Percentiles rank a stretch among this genome's conserved stretches.
Conservation (phyloP, 495 filamentous ascomycete species). For the Hyaloscypha hepaticicola region DNA sequence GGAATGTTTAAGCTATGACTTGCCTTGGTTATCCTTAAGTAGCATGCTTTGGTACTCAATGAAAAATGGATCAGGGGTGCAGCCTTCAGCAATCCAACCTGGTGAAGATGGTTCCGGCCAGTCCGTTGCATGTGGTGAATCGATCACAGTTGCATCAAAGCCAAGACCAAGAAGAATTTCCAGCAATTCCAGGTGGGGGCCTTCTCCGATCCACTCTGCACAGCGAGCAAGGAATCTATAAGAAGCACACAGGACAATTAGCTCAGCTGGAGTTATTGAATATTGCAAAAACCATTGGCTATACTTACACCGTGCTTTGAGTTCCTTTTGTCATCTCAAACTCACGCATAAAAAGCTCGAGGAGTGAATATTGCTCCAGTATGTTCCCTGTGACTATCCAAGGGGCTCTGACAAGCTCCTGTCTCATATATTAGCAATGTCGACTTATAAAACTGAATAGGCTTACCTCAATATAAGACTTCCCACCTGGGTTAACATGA, state of each 20-base stretch:
- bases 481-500: conserved; percentile 19
- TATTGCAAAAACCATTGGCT: conserved; percentile 4
- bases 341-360: conserved; percentile 17
- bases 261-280: neutral
- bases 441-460: neutral
- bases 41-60: conserved; percentile 11
- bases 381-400: neutral
- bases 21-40: conserved; percentile 15
- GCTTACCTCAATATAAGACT: conserved; percentile 23
- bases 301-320: conserved; percentile 5
- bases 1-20: neutral
- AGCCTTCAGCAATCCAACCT: conserved; percentile 5
- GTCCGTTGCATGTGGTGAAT: conserved; percentile 4
- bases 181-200: conserved; percentile 17
- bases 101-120: conserved; percentile 18
- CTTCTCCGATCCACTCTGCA: conserved; percentile 18
- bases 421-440: neutral
- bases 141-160: conserved; percentile 14
- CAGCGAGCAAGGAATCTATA: conserved; percentile 16
- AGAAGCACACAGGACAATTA: neutral
- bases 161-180: conserved; percentile 12
- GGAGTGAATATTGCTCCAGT: conserved; percentile 11
- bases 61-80: conserved; percentile 16
- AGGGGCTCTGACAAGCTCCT: conserved; percentile 15
- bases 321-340: conserved; percentile 16